phyloP scores from a whole-genome alignment of 2,329 filamentous ascomycete species.

The Pseudogymnoascus sp. region DNA sequence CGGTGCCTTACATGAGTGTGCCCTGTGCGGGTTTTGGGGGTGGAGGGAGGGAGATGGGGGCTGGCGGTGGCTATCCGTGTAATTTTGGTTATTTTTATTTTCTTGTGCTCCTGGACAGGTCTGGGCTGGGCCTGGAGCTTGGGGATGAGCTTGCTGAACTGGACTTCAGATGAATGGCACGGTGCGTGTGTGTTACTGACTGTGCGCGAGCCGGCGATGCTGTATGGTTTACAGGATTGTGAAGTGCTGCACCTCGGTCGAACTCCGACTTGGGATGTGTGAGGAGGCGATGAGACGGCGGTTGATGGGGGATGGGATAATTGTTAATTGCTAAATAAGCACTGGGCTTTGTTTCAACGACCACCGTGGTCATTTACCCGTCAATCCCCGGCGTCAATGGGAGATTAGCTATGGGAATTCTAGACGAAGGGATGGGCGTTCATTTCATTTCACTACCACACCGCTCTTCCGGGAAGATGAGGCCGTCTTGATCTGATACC shows the following conservation, averaged over 20 bases:
- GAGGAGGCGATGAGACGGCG: background rate
- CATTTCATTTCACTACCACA: background rate
- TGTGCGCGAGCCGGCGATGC: background rate
- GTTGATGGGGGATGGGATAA: background rate
- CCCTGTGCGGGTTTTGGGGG: slow-evolving; percentile 1
- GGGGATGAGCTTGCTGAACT: background rate
- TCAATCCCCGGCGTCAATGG: background rate
- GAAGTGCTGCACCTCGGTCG: background rate
- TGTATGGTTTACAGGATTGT: background rate
- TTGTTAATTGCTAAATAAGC: background rate
- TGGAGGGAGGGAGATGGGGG: background rate
- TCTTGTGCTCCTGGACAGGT: background rate
- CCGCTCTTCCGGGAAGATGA: background rate
- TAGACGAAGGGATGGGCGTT: background rate
- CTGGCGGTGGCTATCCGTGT: background rate
- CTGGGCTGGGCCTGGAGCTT: background rate
- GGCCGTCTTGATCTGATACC: background rate
- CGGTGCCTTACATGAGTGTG: background rate
- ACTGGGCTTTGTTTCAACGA: slow-evolving; percentile 4
- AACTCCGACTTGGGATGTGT: background rate
- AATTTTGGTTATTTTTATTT: background rate
- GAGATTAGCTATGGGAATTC: slow-evolving; percentile 2
- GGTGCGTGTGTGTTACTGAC: background rate
- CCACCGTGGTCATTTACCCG: background rate
- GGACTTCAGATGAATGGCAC: background rate